Evolutionary conservation across 75 land plant genomes (phyloP).

Genomic region (Ceratopteris richardii): DNA sequence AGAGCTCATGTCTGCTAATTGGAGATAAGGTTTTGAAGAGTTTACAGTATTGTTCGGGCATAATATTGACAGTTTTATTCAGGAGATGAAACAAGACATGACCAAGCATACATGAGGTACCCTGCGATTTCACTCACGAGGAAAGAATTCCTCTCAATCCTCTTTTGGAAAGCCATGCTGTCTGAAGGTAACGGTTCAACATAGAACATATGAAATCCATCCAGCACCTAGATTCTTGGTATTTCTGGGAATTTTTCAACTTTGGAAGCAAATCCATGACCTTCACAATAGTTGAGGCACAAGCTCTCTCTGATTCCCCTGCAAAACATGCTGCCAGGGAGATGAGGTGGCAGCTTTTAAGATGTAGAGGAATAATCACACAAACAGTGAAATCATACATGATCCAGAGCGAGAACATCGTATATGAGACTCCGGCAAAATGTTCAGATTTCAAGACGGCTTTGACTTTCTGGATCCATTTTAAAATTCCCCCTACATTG

Average conservation of each 20-base stretch:
- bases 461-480: slow-evolving; percentile 8
- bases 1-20: neutral
- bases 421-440: slow-evolving; percentile 5
- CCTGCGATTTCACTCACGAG: neutral
- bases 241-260: neutral
- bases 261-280: neutral
- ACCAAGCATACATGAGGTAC: neutral
- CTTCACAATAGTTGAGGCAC: neutral
- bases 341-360: neutral
- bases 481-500: slow-evolving; percentile 1
- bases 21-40: neutral
- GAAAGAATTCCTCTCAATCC: neutral
- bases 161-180: neutral
- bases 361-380: slow-evolving; percentile 6
- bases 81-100: neutral
- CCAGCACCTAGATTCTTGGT: neutral
- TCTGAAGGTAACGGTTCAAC: neutral
- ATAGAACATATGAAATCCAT: neutral
- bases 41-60: neutral
- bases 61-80: neutral
- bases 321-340: slow-evolving; percentile 10
- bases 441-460: slow-evolving; percentile 7
- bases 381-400: slow-evolving; percentile 7
- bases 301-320: neutral
- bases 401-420: slow-evolving; percentile 5